A percentile compares a stretch with the other conserved stretches of the same genome.
phyloP scores from a whole-genome alignment of 805 yeast species.

The Komagataella pastoris region DNA sequence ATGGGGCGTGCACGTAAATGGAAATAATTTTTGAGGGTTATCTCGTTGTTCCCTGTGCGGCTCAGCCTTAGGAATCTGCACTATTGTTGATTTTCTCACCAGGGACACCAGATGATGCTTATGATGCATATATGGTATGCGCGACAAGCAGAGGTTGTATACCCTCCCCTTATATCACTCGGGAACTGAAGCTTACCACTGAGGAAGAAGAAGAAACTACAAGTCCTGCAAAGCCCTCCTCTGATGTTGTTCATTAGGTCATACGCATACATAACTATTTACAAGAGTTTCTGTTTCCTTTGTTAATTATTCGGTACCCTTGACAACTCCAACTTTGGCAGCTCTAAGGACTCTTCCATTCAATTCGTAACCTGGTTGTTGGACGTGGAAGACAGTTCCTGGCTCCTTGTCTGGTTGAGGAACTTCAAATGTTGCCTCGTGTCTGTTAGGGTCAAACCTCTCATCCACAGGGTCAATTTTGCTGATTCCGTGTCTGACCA shows the following conservation, averaged over 20 bases:
- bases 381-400: conserved; percentile 86
- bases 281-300: neutral
- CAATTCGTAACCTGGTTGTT: conserved; percentile 77
- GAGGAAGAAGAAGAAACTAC: too few species aligned
- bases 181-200: too few species aligned
- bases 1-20: neutral
- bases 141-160: neutral
- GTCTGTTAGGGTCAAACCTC: conserved; percentile 79
- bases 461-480: conserved; percentile 80
- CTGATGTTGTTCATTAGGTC: neutral
- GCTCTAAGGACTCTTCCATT: conserved; percentile 87
- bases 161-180: neutral
- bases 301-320: conserved; percentile 25
- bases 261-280: neutral
- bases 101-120: neutral
- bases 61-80: neutral
- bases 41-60: neutral
- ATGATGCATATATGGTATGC: neutral
- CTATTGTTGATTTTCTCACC: neutral
- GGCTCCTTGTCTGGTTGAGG: conserved; percentile 83
- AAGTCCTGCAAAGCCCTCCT: neutral
- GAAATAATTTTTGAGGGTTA: neutral
- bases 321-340: conserved; percentile 91
- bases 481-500: conserved; percentile 63
- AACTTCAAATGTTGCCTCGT: conserved; percentile 85